Evolutionary conservation across 306 rosid species (phyloP).

Genomic region (Vicia sativa): DNA sequence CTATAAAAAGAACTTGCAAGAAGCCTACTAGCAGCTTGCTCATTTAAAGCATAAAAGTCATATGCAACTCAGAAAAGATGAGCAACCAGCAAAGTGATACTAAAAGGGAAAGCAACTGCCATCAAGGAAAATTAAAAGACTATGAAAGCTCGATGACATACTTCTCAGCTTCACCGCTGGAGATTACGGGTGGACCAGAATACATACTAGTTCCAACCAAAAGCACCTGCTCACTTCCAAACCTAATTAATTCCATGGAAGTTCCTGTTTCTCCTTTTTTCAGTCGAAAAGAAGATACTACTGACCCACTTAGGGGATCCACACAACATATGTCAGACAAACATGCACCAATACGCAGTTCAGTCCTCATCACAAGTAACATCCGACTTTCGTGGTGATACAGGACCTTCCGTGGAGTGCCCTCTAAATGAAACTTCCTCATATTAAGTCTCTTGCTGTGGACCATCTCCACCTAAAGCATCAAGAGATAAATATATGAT

Average conservation of each 20-base stretch:
- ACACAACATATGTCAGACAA: conserved; percentile 84
- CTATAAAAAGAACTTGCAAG: conserved; percentile 36
- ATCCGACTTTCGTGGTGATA: conserved; percentile 85
- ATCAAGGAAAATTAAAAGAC: conserved; percentile 12
- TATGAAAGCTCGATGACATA: conserved; percentile 40
- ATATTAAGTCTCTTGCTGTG: conserved; percentile 91
- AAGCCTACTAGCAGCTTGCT: conserved; percentile 20
- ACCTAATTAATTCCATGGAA: conserved; percentile 80
- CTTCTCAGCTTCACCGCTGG: conserved; percentile 93
- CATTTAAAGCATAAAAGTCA: conserved; percentile 30
- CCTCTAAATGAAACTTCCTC: conserved; percentile 87
- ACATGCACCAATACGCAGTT: conserved; percentile 59
- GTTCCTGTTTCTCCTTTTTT: conserved; percentile 87
- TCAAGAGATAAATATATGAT: conserved; percentile 33
- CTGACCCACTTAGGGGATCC: conserved; percentile 81
- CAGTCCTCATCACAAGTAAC: conserved; percentile 93
- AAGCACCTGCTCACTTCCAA: conserved; percentile 81
- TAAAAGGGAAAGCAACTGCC: conserved; percentile 35
- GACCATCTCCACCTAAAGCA: conserved; percentile 92
- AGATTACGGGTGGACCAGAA: conserved; percentile 79
- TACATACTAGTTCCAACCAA: conserved; percentile 85
- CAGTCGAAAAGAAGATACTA: conserved; percentile 76
- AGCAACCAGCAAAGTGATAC: conserved; percentile 20
- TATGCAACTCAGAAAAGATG: conserved; percentile 28
- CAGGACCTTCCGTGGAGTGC: conserved; percentile 90